Base-by-base conservation (phyloP, 345 rosid species). In the Aegle marmelos region DNA sequence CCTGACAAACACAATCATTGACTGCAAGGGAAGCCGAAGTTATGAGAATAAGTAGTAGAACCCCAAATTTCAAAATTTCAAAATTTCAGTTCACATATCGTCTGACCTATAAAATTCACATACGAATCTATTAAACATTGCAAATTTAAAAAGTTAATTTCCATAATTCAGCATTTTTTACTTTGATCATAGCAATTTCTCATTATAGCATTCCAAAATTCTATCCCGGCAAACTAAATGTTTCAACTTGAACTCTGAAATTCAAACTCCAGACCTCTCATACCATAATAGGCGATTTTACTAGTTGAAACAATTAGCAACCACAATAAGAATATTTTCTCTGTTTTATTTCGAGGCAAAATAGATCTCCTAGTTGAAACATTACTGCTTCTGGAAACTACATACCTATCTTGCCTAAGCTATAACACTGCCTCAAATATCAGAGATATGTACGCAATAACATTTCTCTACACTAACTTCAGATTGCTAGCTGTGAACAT, bases 1-100 rank as follows among this genome's bases (percentile, higher is more conserved):
- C 82, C 80, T 88, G 72, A 68, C 70, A 71, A 96, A 91, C 74
- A 92, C 99, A 69, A 96, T 83, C 84, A 94, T 65, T 0, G 99
- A 92, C 99, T 91, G 95, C 83, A 87, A 39, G 82, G 75, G 66
- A 76, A 81, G 39, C 65, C 68, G 72, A 16, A 83, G 4, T 58
- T 41, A 61, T 24, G 9, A 71, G 77, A 70, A 62, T 48, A 77
- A 9, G 27, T 30, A 13, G 31, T 9, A 65, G 70, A 73, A 66
- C 62, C 36, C 60, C 75, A 66, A 70, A 39, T 31, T 48, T 22
- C 8, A 39, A 66, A 70, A 39, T 31, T 48, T 22, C 8, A 39
- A 60, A 68, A 9, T 59, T 59, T 11, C 17, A 48, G 36, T 24
- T 37, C 30, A 73, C 39, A 9, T 16, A 61, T 33, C 60, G 76